Evolutionary conservation across 1,139 yeast species (phyloP).

Genomic region (Kluyveromyces marxianus): DNA sequence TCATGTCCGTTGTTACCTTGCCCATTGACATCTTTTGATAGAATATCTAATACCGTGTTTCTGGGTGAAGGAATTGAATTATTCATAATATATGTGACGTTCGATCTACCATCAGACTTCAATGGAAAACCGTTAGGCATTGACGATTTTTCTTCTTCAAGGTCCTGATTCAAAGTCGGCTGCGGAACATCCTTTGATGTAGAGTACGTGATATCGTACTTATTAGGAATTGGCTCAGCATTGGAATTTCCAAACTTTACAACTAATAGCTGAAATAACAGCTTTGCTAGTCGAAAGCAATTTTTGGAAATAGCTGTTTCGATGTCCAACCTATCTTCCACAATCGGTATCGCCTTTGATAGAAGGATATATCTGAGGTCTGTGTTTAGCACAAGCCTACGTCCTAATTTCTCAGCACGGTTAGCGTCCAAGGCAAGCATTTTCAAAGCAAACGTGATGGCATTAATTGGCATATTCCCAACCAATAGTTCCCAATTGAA

Average conservation of each 20-base stretch:
- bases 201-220: slow-evolving; percentile 9
- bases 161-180: slow-evolving; percentile 10
- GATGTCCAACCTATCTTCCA: slow-evolving; percentile 27
- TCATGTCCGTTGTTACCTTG: background rate
- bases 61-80: background rate
- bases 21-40: slow-evolving; percentile 4
- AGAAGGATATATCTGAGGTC: slow-evolving; percentile 27
- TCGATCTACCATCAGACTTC: background rate
- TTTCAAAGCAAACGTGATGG: slow-evolving; percentile 46
- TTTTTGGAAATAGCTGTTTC: slow-evolving; percentile 28
- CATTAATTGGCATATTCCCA: slow-evolving; percentile 52
- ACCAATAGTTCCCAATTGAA: slow-evolving; percentile 53
- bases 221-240: slow-evolving; percentile 7
- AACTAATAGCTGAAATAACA: slow-evolving; percentile 26
- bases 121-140: background rate
- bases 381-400: slow-evolving; percentile 21
- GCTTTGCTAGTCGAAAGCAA: slow-evolving; percentile 27
- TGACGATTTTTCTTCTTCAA: background rate
- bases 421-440: slow-evolving; percentile 48
- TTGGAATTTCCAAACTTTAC: slow-evolving; percentile 16
- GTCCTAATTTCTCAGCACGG: slow-evolving; percentile 13
- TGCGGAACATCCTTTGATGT: slow-evolving; percentile 8
- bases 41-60: background rate
- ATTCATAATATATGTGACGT: background rate
- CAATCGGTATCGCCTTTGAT: slow-evolving; percentile 27